phyloP scores from a whole-genome alignment of 129 eudicot genomes.

The Dittrichia graveolens region DNA sequence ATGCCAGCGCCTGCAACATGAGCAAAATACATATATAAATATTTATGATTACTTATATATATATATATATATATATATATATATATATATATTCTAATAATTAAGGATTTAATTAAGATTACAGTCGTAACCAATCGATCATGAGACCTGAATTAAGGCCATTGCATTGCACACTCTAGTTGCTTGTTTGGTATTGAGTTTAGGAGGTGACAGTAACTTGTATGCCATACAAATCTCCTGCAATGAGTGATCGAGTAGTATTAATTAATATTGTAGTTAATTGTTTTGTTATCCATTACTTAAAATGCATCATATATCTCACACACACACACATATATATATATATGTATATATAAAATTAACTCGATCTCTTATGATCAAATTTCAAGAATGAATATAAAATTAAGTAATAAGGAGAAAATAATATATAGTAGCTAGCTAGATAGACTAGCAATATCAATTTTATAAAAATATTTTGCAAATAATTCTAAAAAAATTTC shows the following conservation, averaged over 20 bases:
- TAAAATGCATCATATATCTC: too few species aligned
- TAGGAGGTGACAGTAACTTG: constrained; percentile 43
- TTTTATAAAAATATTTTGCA: too few species aligned
- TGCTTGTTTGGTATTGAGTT: constrained; percentile 31
- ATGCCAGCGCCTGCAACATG: constrained; percentile 37
- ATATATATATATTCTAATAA: background rate
- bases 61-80: too few species aligned
- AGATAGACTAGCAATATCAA: too few species aligned
- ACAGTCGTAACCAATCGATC: background rate
- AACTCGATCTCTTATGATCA: too few species aligned
- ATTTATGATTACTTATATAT: constrained; percentile 9
- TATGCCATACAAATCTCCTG: constrained; percentile 48
- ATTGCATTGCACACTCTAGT: constrained; percentile 48
- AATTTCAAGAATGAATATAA: too few species aligned
- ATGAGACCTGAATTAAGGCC: constrained; percentile 48
- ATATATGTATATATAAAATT: too few species aligned
- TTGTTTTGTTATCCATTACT: background rate
- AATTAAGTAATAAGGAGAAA: too few species aligned
- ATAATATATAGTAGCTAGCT: too few species aligned
- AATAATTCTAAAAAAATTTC: too few species aligned
- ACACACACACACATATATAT: too few species aligned
- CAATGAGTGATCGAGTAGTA: background rate
- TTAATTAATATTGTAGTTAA: background rate
- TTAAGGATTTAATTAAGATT: background rate
- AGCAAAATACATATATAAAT: constrained; percentile 6